Evolutionary conservation across 2,329 filamentous ascomycete genomes (phyloP), one percentile per base, ranked within the genome.

Genomic region (Cadophora luteo-olivacea): DNA sequence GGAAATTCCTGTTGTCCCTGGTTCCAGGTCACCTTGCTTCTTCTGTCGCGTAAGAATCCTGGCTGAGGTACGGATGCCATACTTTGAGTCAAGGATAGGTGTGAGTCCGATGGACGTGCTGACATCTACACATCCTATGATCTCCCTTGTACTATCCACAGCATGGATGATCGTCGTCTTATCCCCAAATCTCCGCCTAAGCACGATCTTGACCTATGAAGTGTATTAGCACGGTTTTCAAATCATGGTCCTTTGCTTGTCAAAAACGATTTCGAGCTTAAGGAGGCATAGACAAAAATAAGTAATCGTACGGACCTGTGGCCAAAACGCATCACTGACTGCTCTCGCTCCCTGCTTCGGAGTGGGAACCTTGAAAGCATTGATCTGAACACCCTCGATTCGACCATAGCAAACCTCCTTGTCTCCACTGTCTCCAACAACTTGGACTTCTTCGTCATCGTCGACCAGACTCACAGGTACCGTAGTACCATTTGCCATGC

Each of bases 331-430:
- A 64, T 86, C 80, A 54, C 86, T 82, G 11, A 91, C 82, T 24
- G 85, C 82, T 68, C 87, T 84, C 29, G 85, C 83, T 36, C 86
- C 86, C 0, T 91, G 88, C 74, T 89, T 93, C 0, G 89, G 88
- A 2, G 84, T 87, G 0, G 93, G 93, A 1, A 95, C 87, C 45
- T 83, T 81, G 74, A 88, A 85, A 69, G 90, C 91, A 71, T 90
- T 88, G 52, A 96, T 82, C 65, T 82, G 86, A 2, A 89, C 87
- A 22, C 85, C 86, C 65, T 93, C 89, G 24, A 97, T 80, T 80
- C 91, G 91, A 52, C 93, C 93, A 76, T 92, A 94, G 80, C 93
- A 97, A 3, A 97, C 91, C 75, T 93, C 89, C 76, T 92, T 87
- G 24, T 89, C 85, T 58, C 83, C 86, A 36, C 88, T 84, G 66